Evolutionary conservation across 1,139 yeast genomes (phyloP).

Genomic region (Eremothecium sinecaudum): DNA sequence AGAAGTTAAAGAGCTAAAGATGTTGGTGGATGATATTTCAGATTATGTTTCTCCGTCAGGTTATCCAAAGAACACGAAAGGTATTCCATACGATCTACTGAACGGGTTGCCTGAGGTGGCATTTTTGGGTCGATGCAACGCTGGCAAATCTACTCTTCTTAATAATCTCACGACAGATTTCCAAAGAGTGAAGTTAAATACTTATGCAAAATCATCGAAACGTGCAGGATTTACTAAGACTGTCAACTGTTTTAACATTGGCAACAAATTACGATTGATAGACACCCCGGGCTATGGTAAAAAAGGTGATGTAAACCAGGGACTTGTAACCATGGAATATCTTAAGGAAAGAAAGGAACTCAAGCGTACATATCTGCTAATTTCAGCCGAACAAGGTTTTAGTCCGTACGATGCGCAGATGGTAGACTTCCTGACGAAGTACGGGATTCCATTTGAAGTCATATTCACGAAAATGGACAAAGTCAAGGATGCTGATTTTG

Average conservation of each 20-base stretch:
- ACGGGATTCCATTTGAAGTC: slow-evolving; percentile 62
- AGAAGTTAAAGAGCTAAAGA: slow-evolving; percentile 13
- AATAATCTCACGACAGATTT: slow-evolving; percentile 42
- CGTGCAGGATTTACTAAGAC: slow-evolving; percentile 73
- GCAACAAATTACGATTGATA: slow-evolving; percentile 51
- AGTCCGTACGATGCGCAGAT: slow-evolving; percentile 46
- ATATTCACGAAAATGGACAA: slow-evolving; percentile 70
- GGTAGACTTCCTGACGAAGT: slow-evolving; percentile 40
- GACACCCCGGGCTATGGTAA: slow-evolving; percentile 88
- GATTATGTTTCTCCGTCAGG: not conserved
- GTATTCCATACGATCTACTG: slow-evolving; percentile 20
- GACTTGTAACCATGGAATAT: slow-evolving; percentile 56
- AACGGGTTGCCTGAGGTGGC: slow-evolving; percentile 55
- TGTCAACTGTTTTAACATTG: slow-evolving; percentile 61
- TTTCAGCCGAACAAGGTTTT: slow-evolving; percentile 53
- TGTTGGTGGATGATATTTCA: slow-evolving; percentile 10
- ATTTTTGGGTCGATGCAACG: slow-evolving; percentile 71
- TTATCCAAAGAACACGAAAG: slow-evolving; percentile 20
- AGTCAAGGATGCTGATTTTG: slow-evolving; percentile 24
- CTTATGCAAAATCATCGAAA: slow-evolving; percentile 47
- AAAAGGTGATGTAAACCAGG: slow-evolving; percentile 53
- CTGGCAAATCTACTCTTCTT: slow-evolving; percentile 71
- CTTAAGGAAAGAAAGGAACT: slow-evolving; percentile 45
- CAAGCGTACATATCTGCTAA: slow-evolving; percentile 48
- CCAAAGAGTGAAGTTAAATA: slow-evolving; percentile 28